A percentile compares a stretch with the other conserved stretches of the same genome.
Conservation (phyloP, 2,329 filamentous ascomycete genomes). For the Colletotrichum zoysiae region DNA sequence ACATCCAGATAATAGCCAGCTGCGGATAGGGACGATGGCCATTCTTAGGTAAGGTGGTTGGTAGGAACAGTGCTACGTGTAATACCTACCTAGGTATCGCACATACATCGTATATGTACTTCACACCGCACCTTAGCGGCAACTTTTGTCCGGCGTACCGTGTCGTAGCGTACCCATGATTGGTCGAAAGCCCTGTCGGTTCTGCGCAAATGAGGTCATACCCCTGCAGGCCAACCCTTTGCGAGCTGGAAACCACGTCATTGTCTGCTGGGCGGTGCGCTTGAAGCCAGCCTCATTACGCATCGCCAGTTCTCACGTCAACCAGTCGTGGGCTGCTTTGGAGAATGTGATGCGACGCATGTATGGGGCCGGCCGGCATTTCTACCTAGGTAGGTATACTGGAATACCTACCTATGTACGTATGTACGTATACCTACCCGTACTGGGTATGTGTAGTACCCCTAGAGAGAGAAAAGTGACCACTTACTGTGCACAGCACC, state of each 20-base stretch:
- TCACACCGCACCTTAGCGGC: not conserved
- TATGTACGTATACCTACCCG: not conserved
- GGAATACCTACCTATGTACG: not conserved
- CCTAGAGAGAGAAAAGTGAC: not conserved
- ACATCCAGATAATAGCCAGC: too few species aligned
- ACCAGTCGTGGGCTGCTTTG: not conserved
- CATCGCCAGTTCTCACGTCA: constrained; percentile 19
- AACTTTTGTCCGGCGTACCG: not conserved
- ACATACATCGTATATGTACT: too few species aligned
- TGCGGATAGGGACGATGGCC: constrained; percentile 13
- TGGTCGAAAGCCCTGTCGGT: constrained; percentile 1
- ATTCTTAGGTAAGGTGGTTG: too few species aligned
- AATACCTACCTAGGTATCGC: not conserved
- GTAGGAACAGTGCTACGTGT: too few species aligned
- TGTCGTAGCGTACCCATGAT: not conserved
- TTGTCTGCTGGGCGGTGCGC: constrained; percentile 12
- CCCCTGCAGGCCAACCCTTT: not conserved
- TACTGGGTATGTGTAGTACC: too few species aligned
- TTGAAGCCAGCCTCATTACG: constrained; percentile 37
- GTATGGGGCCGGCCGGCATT: not conserved
- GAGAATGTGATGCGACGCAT: not conserved
- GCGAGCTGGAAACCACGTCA: constrained; percentile 38
- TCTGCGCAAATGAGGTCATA: constrained; percentile 34
- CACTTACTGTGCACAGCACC: not conserved
- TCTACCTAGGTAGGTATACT: too few species aligned